Percentiles rank a stretch among this genome's conserved stretches.
Conservation (phyloP, 108 stramenopile species). For the Schizochytrium sp. region DNA sequence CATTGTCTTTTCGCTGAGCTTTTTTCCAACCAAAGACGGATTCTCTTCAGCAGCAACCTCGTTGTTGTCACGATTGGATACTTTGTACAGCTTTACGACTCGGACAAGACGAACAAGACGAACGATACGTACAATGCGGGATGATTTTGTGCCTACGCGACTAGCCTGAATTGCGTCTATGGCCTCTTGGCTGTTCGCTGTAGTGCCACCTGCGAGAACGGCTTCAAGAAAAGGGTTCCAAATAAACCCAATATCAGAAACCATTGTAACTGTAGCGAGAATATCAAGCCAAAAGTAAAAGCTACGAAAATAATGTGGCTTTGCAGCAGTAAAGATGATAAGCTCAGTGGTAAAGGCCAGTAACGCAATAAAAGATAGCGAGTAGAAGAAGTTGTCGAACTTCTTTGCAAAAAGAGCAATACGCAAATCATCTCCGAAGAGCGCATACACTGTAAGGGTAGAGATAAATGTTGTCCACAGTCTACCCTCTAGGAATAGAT, state of each 20-base stretch:
- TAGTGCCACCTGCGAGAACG: conserved; percentile 66
- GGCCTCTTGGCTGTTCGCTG: neutral
- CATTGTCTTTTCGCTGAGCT: conserved; percentile 82
- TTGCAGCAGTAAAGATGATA: conserved; percentile 61
- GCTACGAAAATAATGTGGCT: conserved; percentile 71
- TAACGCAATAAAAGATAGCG: conserved; percentile 74
- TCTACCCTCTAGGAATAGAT: neutral
- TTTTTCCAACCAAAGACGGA: conserved; percentile 78
- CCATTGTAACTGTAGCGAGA: conserved; percentile 77
- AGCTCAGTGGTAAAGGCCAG: conserved; percentile 77
- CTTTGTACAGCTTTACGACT: conserved; percentile 81
- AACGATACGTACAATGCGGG: conserved; percentile 76
- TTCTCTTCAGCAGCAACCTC: conserved; percentile 55
- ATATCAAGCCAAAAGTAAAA: conserved; percentile 86
- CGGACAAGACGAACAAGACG: conserved; percentile 81
- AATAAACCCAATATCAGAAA: conserved; percentile 78
- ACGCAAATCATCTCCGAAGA: conserved; percentile 77
- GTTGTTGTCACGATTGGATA: neutral
- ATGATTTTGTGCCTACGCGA: conserved; percentile 74
- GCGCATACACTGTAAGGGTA: conserved; percentile 75
- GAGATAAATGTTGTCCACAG: conserved; percentile 69
- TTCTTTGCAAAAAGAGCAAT: conserved; percentile 67
- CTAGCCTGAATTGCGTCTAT: conserved; percentile 73
- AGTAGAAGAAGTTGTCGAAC: conserved; percentile 72
- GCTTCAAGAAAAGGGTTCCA: conserved; percentile 69